Conservation (phyloP, 495 filamentous ascomycete genomes). For the Lasiosphaeriaceae sp. region DNA sequence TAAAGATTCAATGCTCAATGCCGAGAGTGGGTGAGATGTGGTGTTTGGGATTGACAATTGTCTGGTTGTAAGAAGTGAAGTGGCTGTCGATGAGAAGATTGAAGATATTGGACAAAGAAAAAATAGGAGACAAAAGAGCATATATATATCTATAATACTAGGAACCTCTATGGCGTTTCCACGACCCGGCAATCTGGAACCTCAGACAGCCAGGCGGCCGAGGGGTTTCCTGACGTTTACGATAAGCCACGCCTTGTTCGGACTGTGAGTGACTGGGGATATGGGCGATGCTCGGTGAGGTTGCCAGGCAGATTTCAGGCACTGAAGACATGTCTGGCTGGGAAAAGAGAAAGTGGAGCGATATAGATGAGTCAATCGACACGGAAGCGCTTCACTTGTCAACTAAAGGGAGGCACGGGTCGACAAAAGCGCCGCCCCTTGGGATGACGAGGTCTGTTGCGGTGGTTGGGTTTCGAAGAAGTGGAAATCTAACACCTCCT, state of each 20-base stretch:
- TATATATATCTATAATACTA: neutral
- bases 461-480: neutral
- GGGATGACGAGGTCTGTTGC: neutral
- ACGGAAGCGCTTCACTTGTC: neutral
- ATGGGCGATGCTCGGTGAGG: constrained; percentile 16
- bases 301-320: constrained; percentile 21
- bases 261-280: neutral
- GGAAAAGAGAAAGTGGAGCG: constrained; percentile 14
- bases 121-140: neutral
- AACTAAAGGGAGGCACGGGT: neutral
- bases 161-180: neutral
- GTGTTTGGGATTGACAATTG: neutral
- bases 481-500: neutral
- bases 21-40: neutral
- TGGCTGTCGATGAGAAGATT: neutral
- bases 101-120: neutral
- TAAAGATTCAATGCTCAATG: neutral
- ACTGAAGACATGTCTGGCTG: constrained; percentile 3
- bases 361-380: constrained; percentile 11
- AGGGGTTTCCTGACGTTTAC: neutral
- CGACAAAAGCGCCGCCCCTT: neutral
- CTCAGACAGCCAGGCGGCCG: neutral
- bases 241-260: constrained; percentile 4
- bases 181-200: neutral
- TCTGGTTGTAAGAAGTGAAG: neutral